Evolutionary conservation across 148 eudicot species (phyloP).

Genomic region (Polygonum maritimum): DNA sequence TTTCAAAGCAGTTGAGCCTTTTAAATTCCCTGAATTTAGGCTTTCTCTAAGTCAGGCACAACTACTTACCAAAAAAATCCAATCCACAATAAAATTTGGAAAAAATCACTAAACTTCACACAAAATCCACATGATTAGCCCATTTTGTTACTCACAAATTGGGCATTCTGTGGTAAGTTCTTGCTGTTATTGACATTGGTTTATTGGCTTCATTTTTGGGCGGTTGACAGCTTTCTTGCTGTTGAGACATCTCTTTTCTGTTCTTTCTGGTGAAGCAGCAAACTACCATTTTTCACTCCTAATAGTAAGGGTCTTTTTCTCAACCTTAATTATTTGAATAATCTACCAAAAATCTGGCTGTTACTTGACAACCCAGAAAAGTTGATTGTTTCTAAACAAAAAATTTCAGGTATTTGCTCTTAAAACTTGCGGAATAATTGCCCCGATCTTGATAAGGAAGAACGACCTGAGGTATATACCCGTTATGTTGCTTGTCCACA

Average conservation of each 20-base stretch:
- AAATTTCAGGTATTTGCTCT: slow-evolving; percentile 41
- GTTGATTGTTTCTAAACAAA: not conserved
- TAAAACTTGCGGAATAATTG: slow-evolving; percentile 61
- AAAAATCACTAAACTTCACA: not conserved
- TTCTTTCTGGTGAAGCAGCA: slow-evolving; percentile 27
- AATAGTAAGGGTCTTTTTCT: slow-evolving; percentile 33
- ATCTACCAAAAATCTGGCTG: not conserved
- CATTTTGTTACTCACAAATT: not conserved
- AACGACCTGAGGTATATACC: slow-evolving; percentile 69
- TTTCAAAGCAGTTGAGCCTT: not conserved
- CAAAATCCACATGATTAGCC: not conserved
- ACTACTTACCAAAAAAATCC: not conserved
- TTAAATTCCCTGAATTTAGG: not conserved
- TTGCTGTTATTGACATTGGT: not conserved
- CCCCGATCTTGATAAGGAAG: slow-evolving; percentile 97
- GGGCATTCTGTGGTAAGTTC: not conserved
- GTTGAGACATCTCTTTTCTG: slow-evolving; percentile 42
- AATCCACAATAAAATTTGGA: not conserved
- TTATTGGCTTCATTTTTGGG: slow-evolving; percentile 1
- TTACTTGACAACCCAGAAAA: not conserved
- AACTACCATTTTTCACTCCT: slow-evolving; percentile 56
- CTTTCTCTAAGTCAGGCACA: slow-evolving; percentile 3
- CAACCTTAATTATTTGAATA: too few relatives aligned
- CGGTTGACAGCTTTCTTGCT: slow-evolving; percentile 59
- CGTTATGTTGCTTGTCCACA: too few relatives aligned